Conservation (phyloP, 257 asterid species). For the Scutellaria barbata region DNA sequence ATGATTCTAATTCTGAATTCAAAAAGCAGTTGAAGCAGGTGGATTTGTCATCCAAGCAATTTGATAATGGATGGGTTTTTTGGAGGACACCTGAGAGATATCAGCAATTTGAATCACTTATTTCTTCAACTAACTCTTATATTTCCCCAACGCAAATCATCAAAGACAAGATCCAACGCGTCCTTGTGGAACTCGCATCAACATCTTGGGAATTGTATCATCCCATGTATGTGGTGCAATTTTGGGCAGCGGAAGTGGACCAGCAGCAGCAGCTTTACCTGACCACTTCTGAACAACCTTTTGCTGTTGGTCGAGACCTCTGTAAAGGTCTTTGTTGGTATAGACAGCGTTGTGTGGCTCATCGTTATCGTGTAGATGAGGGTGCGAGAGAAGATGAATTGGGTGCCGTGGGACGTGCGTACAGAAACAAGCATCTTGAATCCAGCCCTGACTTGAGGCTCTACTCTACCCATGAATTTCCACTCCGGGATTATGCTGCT, state of each 20-base stretch:
- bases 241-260: too few relatives aligned
- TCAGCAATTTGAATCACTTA: too few relatives aligned
- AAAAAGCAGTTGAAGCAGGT: too few relatives aligned
- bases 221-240: background rate
- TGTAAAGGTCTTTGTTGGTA: constrained; percentile 29
- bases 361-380: background rate
- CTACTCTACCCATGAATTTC: constrained; percentile 10
- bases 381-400: background rate
- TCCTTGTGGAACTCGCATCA: background rate
- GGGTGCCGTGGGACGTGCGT: background rate
- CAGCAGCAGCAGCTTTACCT: too few relatives aligned
- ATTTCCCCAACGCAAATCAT: too few relatives aligned
- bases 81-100: too few relatives aligned
- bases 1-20: too few relatives aligned
- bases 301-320: constrained; percentile 30
- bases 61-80: too few relatives aligned
- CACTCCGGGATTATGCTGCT: constrained; percentile 4
- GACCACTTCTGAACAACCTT: constrained; percentile 27
- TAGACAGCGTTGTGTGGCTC: constrained; percentile 10
- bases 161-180: background rate
- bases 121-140: too few relatives aligned
- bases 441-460: constrained; percentile 25
- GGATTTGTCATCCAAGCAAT: too few relatives aligned
- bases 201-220: too few relatives aligned
- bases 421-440: background rate